A percentile compares a stretch with the other conserved stretches of the same genome.
Evolutionary conservation across 805 yeast species (phyloP).

Genomic region (Lachancea meyersii): DNA sequence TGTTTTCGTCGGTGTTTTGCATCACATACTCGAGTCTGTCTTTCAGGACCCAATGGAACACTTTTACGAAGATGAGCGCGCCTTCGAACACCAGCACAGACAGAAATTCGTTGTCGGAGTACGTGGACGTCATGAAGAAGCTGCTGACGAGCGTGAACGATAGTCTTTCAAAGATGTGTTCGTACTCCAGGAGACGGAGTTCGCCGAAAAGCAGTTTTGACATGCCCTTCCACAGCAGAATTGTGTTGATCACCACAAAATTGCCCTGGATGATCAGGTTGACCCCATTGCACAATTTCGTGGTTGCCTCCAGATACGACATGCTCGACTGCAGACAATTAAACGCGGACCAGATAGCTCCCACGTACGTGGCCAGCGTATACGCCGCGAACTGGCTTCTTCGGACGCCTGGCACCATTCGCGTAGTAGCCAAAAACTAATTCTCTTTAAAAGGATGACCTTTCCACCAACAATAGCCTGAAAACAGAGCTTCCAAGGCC

Average conservation of each 20-base stretch:
- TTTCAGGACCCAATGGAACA: slow-evolving; percentile 67
- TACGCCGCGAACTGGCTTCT: slow-evolving; percentile 9
- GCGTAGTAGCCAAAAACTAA: not conserved
- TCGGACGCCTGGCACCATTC: not conserved
- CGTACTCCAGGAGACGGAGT: slow-evolving; percentile 65
- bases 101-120: slow-evolving; percentile 42
- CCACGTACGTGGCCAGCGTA: slow-evolving; percentile 16
- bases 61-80: slow-evolving; percentile 47
- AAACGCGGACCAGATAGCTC: slow-evolving; percentile 20
- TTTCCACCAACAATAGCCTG: too few relatives aligned
- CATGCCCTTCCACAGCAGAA: slow-evolving; percentile 41
- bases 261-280: slow-evolving; percentile 39
- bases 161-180: slow-evolving; percentile 61
- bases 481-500: too few relatives aligned
- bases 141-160: slow-evolving; percentile 61
- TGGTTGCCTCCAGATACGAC: slow-evolving; percentile 39
- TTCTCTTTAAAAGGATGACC: not conserved
- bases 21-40: slow-evolving; percentile 44
- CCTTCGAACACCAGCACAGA: slow-evolving; percentile 38
- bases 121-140: slow-evolving; percentile 50
- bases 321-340: slow-evolving; percentile 20
- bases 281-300: slow-evolving; percentile 47
- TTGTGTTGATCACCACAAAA: slow-evolving; percentile 38
- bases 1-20: slow-evolving; percentile 37
- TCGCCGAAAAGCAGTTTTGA: slow-evolving; percentile 64